phyloP scores from a whole-genome alignment of 2,329 filamentous ascomycete genomes.

The Periconia macrospinosa region DNA sequence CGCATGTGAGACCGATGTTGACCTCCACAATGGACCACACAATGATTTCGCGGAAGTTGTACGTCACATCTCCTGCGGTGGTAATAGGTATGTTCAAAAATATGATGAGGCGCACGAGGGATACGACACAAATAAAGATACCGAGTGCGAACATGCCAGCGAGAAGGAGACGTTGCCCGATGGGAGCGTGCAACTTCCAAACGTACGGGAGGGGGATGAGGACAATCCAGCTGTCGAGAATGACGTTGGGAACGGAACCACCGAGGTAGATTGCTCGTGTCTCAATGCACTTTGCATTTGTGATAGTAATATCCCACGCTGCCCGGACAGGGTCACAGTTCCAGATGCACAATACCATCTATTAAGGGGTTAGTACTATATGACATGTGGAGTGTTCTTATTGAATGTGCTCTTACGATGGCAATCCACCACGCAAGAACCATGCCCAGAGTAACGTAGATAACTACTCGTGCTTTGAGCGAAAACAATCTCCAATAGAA shows the following conservation, averaged over 20 bases:
- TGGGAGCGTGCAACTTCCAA: conserved; percentile 22
- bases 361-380: not conserved
- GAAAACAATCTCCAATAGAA: conserved; percentile 31
- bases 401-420: conserved; percentile 11
- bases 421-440: conserved; percentile 21
- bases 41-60: conserved; percentile 30
- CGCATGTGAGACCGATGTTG: conserved; percentile 26
- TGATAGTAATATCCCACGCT: conserved; percentile 24
- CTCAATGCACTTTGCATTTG: conserved; percentile 19
- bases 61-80: conserved; percentile 20
- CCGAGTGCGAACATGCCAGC: conserved; percentile 27
- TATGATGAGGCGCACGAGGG: conserved; percentile 23
- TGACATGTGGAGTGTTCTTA: not conserved
- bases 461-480: conserved; percentile 9
- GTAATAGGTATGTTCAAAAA: conserved; percentile 25
- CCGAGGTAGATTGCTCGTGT: conserved; percentile 22
- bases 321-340: conserved; percentile 21
- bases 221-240: conserved; percentile 24
- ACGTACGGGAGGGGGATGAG: conserved; percentile 29
- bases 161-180: conserved; percentile 24
- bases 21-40: conserved; percentile 27
- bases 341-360: conserved; percentile 22
- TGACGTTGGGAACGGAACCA: conserved; percentile 26
- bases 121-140: conserved; percentile 26
- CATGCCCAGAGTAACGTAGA: conserved; percentile 14